phyloP scores from a whole-genome alignment of 768 basidiomycete genomes.

The Rhodotorula kratochvilovae region DNA sequence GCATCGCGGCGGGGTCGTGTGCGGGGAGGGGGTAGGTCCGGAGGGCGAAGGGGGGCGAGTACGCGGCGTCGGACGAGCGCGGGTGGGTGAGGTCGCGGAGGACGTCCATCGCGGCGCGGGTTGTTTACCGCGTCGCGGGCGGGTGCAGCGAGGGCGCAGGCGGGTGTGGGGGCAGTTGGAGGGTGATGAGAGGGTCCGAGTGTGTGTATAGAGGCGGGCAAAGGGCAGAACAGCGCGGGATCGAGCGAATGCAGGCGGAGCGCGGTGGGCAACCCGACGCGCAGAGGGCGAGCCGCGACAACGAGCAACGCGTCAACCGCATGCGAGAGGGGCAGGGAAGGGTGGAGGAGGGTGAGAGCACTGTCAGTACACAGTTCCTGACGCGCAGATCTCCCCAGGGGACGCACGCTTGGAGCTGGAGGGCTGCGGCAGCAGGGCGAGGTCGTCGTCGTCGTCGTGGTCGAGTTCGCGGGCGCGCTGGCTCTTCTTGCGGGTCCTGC shows the following conservation, averaged over 20 bases:
- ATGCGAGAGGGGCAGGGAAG: neutral
- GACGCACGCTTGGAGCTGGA: neutral
- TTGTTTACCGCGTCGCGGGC: neutral
- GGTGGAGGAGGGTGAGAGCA: neutral
- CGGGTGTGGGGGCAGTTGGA: neutral
- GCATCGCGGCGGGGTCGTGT: too few relatives aligned
- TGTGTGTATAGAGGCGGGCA: neutral
- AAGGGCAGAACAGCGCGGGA: too few relatives aligned
- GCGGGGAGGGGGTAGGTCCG: neutral
- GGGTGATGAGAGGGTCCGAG: neutral
- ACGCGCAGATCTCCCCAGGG: too few relatives aligned
- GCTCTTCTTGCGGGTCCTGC: constrained; percentile 8
- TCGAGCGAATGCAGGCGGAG: too few relatives aligned
- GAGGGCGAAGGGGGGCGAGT: neutral
- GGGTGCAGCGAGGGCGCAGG: neutral
- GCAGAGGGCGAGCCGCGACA: neutral
- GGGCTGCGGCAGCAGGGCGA: too few relatives aligned
- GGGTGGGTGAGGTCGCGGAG: neutral
- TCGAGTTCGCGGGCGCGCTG: neutral
- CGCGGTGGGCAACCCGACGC: too few relatives aligned
- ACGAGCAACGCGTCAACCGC: neutral
- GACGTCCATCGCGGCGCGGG: neutral
- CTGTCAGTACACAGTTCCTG: neutral
- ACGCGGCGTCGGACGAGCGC: neutral
- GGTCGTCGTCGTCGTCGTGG: neutral